A percentile compares a stretch with the other conserved stretches of the same genome.
phyloP scores from a whole-genome alignment of 805 yeast species.

The Wickerhamiella sorbophila region DNA sequence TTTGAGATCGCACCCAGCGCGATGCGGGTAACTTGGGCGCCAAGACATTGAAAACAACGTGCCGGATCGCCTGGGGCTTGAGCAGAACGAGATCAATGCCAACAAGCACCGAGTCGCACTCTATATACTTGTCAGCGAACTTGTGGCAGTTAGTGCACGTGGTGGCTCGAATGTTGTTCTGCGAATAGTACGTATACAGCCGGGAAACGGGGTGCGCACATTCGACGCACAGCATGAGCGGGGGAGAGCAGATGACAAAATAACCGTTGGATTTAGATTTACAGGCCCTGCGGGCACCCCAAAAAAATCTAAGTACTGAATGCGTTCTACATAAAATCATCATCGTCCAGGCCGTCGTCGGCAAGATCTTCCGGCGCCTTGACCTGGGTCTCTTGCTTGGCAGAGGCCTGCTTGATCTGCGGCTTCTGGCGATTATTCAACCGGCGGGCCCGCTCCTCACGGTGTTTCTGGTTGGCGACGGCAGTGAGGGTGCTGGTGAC shows the following conservation, averaged over 20 bases:
- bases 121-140: conserved; percentile 83
- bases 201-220: conserved; percentile 55
- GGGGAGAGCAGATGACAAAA: no score
- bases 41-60: conserved; percentile 62
- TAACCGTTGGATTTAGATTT: no score
- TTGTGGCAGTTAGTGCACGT: conserved; percentile 57
- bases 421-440: conserved; percentile 89
- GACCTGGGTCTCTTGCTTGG: conserved; percentile 39
- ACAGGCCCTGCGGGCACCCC: no score
- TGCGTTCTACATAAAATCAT: conserved; percentile 28
- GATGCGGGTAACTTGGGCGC: conserved; percentile 6
- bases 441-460: conserved; percentile 80
- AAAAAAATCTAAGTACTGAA: no score
- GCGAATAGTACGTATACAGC: conserved; percentile 58
- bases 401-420: conserved; percentile 55
- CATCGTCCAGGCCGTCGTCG: conserved; percentile 28
- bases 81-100: conserved; percentile 71
- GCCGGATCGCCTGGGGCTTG: conserved; percentile 70
- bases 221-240: conserved; percentile 83
- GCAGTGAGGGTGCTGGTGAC: conserved; percentile 75
- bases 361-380: conserved; percentile 38
- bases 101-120: conserved; percentile 69
- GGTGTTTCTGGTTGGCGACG: conserved; percentile 68
- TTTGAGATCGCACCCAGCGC: conserved; percentile 2
- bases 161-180: conserved; percentile 65